Conservation (phyloP, 2,329 filamentous ascomycete species). For the Cyclaneusma minus region DNA sequence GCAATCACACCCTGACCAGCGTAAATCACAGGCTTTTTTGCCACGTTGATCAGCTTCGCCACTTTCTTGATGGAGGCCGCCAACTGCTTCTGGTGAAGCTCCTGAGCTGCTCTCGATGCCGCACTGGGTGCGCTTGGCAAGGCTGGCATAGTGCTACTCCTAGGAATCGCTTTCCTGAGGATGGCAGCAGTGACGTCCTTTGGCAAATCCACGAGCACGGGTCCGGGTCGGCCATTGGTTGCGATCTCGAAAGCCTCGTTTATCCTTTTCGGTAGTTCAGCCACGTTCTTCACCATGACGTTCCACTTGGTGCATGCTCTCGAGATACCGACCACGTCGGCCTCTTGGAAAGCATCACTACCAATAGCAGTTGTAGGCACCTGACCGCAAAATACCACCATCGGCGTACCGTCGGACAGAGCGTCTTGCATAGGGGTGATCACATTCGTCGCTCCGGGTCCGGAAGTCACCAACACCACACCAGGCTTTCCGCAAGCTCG, state of each 20-base stretch:
- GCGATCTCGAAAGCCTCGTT: slow-evolving; percentile 98
- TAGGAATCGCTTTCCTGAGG: slow-evolving; percentile 68
- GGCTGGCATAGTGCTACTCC: slow-evolving; percentile 43
- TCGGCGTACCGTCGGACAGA: slow-evolving; percentile 82
- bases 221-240: slow-evolving; percentile 82
- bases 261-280: slow-evolving; percentile 82
- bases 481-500: slow-evolving; percentile 86
- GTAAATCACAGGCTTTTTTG: slow-evolving; percentile 91
- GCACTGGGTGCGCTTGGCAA: slow-evolving; percentile 75
- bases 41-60: slow-evolving; percentile 67
- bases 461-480: slow-evolving; percentile 92
- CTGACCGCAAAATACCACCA: slow-evolving; percentile 93
- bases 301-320: slow-evolving; percentile 98
- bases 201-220: slow-evolving; percentile 87
- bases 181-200: slow-evolving; percentile 90
- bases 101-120: slow-evolving; percentile 66
- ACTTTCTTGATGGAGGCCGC: slow-evolving; percentile 60
- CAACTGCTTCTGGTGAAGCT: slow-evolving; percentile 58
- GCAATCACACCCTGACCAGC: slow-evolving; percentile 82
- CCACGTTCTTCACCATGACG: slow-evolving; percentile 91
- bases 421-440: slow-evolving; percentile 95
- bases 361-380: slow-evolving; percentile 82
- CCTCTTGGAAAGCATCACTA: slow-evolving; percentile 93
- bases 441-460: slow-evolving; percentile 91
- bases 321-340: slow-evolving; percentile 86